These are phyloP conservation scores for Globisporangium takayamanum DNA, from an alignment of 352 stramenopile species.

Conservation along the genomic window DNA sequence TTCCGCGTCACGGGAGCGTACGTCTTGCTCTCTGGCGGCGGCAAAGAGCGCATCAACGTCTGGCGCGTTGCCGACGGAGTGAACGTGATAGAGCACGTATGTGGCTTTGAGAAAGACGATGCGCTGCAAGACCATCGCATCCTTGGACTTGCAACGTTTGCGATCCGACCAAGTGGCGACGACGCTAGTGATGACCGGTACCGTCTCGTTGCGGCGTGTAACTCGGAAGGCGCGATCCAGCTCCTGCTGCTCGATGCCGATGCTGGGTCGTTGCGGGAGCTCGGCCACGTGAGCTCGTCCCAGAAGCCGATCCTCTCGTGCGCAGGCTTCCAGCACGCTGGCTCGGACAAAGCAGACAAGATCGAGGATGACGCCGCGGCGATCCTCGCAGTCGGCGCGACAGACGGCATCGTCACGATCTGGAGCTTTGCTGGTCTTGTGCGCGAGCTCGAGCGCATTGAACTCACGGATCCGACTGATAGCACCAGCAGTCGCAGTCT, in stretches of 20 bases:
- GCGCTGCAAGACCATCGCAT: conserved; percentile 81
- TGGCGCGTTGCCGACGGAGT: conserved; percentile 43
- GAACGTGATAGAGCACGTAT: conserved; percentile 48
- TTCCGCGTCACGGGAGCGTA: conserved; percentile 33
- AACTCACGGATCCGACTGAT: background rate
- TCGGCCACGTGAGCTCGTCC: conserved; percentile 50
- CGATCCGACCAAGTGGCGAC: conserved; percentile 7
- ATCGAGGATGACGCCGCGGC: conserved; percentile 13
- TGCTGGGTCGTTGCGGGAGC: conserved; percentile 20
- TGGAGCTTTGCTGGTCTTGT: conserved; percentile 48
- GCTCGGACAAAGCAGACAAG: background rate
- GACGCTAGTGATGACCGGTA: conserved; percentile 17
- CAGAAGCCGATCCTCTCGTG: conserved; percentile 82
- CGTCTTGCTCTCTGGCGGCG: conserved; percentile 64
- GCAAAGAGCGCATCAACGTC: conserved; percentile 76
- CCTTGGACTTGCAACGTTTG: conserved; percentile 60
- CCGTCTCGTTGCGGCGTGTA: conserved; percentile 56
- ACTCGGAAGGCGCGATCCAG: conserved; percentile 70
- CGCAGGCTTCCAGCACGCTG: conserved; percentile 28
- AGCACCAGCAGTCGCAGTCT: background rate
- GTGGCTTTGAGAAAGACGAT: conserved; percentile 45
- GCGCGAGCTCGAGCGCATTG: conserved; percentile 11
- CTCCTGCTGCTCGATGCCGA: conserved; percentile 54
- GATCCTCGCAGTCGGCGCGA: conserved; percentile 70
- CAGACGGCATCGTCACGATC: conserved; percentile 72